phyloP scores from a whole-genome alignment of 176 grass and related monocot species.

The Oryza brachyantha region DNA sequence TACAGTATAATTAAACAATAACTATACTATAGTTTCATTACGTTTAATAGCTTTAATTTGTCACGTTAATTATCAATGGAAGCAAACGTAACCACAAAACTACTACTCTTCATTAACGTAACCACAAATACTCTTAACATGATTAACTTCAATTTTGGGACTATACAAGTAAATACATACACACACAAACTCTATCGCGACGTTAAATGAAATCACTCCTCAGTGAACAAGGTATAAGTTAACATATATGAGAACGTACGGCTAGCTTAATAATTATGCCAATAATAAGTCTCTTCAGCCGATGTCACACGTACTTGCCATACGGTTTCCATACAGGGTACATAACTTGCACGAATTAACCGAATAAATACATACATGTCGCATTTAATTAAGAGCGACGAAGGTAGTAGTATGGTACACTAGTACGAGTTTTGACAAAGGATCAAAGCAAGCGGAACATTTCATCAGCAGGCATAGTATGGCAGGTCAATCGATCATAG shows the following conservation, averaged over 20 bases:
- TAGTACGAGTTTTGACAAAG: background rate
- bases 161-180: no score
- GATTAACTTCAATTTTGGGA: no score
- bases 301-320: background rate
- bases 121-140: no score
- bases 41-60: no score
- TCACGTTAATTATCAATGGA: no score
- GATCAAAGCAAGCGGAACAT: background rate
- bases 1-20: no score
- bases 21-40: no score
- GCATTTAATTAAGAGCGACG: background rate
- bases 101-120: no score
- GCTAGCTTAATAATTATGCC: background rate
- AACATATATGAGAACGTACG: background rate
- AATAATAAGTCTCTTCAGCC: background rate
- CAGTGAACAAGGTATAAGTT: background rate
- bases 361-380: background rate
- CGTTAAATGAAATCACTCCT: background rate
- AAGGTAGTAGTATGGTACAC: background rate
- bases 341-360: background rate
- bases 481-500: conserved; percentile 9
- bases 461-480: conserved; percentile 1
- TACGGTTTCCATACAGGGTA: background rate
- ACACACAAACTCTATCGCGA: no score
- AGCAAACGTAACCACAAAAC: no score